Base-by-base conservation (phyloP, 1,284 basidiomycete species). In the Inonotus hispidus region DNA sequence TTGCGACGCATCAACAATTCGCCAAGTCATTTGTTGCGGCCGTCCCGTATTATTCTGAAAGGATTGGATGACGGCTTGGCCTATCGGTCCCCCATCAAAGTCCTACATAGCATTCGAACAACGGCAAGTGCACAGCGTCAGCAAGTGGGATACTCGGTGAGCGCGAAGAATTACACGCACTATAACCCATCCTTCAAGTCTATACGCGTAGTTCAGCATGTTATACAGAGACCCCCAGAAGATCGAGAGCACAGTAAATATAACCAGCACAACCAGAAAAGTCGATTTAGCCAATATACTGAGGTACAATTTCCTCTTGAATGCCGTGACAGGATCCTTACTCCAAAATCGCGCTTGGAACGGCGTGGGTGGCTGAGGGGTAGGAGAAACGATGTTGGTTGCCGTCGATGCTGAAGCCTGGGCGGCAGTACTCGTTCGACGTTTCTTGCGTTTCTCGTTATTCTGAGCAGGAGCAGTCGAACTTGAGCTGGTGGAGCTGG, bases 221-320 rank as follows among this genome's bases (percentile, higher is more conserved):
- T 71, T 74, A 76, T 78, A 80, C 21, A 80, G 65, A 0, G 79
- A 73, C 1, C 79, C 79, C 79, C 79, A 81, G 63, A 77, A 80
- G 29, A 82, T 80, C 3, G 77, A 70, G 55, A 81, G 75, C 3
- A 80, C 67, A 21, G 67, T 63, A 53, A 78, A 79, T 27, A 81
- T 75, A 25, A 45, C 45, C 37, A 63, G 6, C n/a, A 57, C 53
- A 10, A 53, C 52, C 27, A 63, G 35, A 38, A 63, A 32, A 16
- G 47, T 53, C 19, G 52, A 58, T 14, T 6, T 46, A 38, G 38
- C 16, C 10, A 63, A 8, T 7, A 60, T 39, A 14, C n/a, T 25
- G 45, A 60, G 21, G 45, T 60, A 63, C 29, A 27, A 25, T 39
- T 60, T 55, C 8, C 62, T 19, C 53, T 23, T n/a, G 23, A 10